These are phyloP conservation scores for Monosporascus cannonballus DNA, from an alignment of 2,329 filamentous ascomycete genomes.

Conservation along the genomic window DNA sequence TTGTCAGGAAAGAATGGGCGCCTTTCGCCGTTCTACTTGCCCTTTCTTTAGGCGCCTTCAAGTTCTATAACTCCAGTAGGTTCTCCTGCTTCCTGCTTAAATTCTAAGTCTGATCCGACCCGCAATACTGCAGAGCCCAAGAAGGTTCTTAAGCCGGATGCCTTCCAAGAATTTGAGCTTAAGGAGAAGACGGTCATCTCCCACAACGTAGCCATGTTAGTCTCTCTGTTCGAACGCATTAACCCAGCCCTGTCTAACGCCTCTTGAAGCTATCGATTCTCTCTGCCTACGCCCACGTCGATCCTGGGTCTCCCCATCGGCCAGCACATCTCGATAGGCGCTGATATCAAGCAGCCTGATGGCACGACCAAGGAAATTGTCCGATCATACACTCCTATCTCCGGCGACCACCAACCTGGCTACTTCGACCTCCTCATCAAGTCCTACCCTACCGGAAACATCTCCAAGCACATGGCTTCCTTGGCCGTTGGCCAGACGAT, in stretches of 20 bases:
- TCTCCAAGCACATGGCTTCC: slow-evolving; percentile 84
- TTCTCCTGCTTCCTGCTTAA: slow-evolving; percentile 15
- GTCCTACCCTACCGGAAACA: slow-evolving; percentile 95
- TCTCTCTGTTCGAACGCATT: slow-evolving; percentile 11
- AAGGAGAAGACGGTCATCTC: slow-evolving; percentile 93
- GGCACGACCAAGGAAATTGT: slow-evolving; percentile 78
- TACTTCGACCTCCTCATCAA: slow-evolving; percentile 97
- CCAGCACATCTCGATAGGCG: slow-evolving; percentile 96
- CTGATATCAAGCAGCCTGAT: slow-evolving; percentile 59
- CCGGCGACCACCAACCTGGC: slow-evolving; percentile 80
- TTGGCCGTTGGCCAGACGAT: slow-evolving; percentile 81
- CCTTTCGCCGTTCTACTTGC: slow-evolving; percentile 65
- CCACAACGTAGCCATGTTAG: slow-evolving; percentile 95
- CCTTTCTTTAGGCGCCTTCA: slow-evolving; percentile 60
- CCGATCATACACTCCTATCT: slow-evolving; percentile 88
- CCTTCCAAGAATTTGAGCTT: slow-evolving; percentile 88
- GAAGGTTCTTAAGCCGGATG: slow-evolving; percentile 79
- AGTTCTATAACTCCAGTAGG: slow-evolving; percentile 67
- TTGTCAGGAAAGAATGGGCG: slow-evolving; percentile 74
- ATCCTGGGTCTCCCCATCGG: slow-evolving; percentile 96
- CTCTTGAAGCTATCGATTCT: slow-evolving; percentile 76
- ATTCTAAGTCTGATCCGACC: slow-evolving; percentile 11
- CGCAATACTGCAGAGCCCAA: slow-evolving; percentile 52
- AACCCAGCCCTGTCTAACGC: not conserved
- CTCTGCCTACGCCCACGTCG: slow-evolving; percentile 67